Conservation (phyloP, 768 basidiomycete genomes). For the Xerocomus spinulosus region DNA sequence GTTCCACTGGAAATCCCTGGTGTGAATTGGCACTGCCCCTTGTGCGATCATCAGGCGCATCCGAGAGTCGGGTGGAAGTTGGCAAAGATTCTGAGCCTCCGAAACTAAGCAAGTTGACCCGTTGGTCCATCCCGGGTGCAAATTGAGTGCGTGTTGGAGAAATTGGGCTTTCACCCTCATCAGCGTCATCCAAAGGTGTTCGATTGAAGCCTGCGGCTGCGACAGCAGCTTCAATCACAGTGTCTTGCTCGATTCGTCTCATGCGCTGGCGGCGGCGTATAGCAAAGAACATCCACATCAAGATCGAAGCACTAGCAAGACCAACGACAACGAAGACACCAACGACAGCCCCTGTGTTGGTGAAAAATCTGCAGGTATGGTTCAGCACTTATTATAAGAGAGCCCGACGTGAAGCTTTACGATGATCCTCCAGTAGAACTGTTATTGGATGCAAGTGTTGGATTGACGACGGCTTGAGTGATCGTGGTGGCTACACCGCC, state of each 20-base stretch:
- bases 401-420: constrained; percentile 35
- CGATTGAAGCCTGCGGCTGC: constrained; percentile 69
- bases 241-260: constrained; percentile 60
- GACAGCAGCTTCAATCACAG: constrained; percentile 65
- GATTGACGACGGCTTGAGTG: constrained; percentile 64
- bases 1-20: constrained; percentile 36
- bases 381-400: constrained; percentile 3
- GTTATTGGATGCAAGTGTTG: constrained; percentile 57
- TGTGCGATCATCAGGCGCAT: constrained; percentile 17
- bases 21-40: constrained; percentile 47
- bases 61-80: constrained; percentile 35
- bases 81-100: constrained; percentile 16
- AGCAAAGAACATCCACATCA: constrained; percentile 68
- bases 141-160: constrained; percentile 18
- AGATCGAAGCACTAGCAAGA: constrained; percentile 63
- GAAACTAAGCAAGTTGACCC: constrained; percentile 25
- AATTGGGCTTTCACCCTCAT: constrained; percentile 36
- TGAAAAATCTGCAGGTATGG: constrained; percentile 63
- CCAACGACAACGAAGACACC: constrained; percentile 91
- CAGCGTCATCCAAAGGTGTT: constrained; percentile 63
- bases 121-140: constrained; percentile 37
- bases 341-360: constrained; percentile 84
- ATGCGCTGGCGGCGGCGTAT: constrained; percentile 61
- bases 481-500: constrained; percentile 54
- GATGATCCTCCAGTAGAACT: constrained; percentile 38